Conservation (phyloP, 768 basidiomycete species). For the Fomitopsis serialis region DNA sequence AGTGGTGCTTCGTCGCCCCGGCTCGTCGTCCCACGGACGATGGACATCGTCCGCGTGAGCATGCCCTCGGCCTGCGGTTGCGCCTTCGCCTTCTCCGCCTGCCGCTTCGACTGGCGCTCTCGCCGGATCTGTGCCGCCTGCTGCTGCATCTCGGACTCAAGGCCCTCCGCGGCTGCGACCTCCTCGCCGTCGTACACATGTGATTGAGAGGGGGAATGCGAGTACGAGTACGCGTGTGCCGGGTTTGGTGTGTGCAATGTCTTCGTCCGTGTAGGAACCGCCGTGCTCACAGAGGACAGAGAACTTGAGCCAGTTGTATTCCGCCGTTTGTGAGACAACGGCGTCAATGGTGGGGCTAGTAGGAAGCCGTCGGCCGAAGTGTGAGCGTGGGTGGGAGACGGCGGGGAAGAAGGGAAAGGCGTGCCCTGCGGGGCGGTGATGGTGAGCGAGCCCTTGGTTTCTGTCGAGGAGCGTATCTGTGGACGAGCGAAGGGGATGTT, state of each 20-base stretch:
- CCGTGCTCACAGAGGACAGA: conserved; percentile 8
- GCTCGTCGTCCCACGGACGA: conserved; percentile 21
- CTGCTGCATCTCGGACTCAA: conserved; percentile 79
- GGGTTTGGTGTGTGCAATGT: conserved; percentile 14
- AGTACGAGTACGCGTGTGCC: conserved; percentile 4
- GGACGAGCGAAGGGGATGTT: conserved; percentile 27
- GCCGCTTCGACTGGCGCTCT: conserved; percentile 71
- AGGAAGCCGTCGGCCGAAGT: conserved; percentile 41
- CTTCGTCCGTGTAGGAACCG: conserved; percentile 14
- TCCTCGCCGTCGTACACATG: conserved; percentile 28
- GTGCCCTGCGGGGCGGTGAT: conserved; percentile 15
- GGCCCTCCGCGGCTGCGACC: conserved; percentile 41
- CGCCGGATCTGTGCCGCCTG: conserved; percentile 84
- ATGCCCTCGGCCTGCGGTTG: conserved; percentile 53
- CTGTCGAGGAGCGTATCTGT: conserved; percentile 40
- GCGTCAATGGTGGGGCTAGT: conserved; percentile 38
- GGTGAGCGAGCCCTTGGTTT: conserved; percentile 11
- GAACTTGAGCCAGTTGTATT: conserved; percentile 62
- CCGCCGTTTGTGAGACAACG: conserved; percentile 44
- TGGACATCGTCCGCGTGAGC: conserved; percentile 32
- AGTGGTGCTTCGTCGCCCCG: conserved; percentile 53
- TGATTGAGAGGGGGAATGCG: conserved; percentile 28
- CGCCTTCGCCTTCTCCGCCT: conserved; percentile 58
- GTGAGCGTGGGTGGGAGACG: conserved; percentile 23
- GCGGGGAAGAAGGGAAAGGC: conserved; percentile 15